Evolutionary conservation across 495 filamentous ascomycete species (phyloP).

Genomic region (Arthonia radiata): DNA sequence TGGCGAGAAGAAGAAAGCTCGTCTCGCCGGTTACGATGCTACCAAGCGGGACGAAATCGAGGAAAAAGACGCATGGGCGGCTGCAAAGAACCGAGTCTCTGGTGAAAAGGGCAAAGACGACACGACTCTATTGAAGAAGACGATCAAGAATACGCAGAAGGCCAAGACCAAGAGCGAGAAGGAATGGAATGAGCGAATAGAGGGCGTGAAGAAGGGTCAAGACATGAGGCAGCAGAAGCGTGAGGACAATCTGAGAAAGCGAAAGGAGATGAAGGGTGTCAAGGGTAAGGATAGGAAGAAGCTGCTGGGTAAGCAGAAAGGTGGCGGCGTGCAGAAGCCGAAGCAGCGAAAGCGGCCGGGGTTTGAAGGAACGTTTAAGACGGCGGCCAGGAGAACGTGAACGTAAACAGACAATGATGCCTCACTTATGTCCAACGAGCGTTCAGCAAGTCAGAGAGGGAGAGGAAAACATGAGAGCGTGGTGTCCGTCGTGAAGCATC

Average conservation of each 20-base stretch:
- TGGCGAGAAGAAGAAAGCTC: constrained; percentile 43
- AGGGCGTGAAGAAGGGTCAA: constrained; percentile 49
- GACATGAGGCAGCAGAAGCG: constrained; percentile 65
- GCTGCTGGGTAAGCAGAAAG: constrained; percentile 21
- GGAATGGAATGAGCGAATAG: constrained; percentile 67
- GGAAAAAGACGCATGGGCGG: constrained; percentile 86
- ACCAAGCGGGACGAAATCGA: constrained; percentile 61
- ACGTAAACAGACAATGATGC: no score
- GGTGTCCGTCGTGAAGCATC: no score
- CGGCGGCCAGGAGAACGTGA: no score
- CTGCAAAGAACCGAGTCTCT: constrained; percentile 66
- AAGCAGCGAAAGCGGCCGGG: constrained; percentile 41
- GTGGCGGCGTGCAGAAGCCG: no score
- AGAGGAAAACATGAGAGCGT: no score
- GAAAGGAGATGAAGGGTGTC: constrained; percentile 38
- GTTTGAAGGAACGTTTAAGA: constrained; percentile 81
- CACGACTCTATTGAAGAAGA: constrained; percentile 74
- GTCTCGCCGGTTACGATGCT: constrained; percentile 42
- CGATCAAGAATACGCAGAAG: constrained; percentile 75
- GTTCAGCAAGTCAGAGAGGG: no score
- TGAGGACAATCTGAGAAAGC: constrained; percentile 65
- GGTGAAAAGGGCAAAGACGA: constrained; percentile 82
- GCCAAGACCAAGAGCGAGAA: constrained; percentile 70
- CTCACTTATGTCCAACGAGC: no score
- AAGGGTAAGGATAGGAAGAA: constrained; percentile 36